Base-by-base conservation (phyloP, 805 yeast genomes). In the Lipomyces yamanashiensis region DNA sequence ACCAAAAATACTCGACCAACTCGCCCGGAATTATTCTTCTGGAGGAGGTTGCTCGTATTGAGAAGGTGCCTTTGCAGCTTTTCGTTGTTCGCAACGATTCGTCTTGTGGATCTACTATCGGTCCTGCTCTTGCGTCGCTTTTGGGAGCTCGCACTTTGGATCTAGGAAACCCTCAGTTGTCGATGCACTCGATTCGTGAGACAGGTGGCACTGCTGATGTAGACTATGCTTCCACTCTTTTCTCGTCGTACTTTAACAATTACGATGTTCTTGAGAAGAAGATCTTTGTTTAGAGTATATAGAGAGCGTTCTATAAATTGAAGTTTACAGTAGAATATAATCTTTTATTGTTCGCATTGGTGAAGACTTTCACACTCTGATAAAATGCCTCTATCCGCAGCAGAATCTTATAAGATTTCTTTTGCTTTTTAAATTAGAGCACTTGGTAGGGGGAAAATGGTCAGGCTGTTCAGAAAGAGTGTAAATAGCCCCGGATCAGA, bases 51-150 rank as follows among this genome's bases (percentile, higher is more conserved):
- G 98, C 96, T 2, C 82, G 85, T 54, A 71, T 72, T 34, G 87
- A 85, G 3, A 77, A 83, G 70, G 87, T 89, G n/a, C 97, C 98
- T 17, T 77, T 93, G 66, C 99, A 93, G 76, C 76, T 92, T 61
- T 91, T 93, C 78, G 98, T 92, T n/a, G 96, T 89, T 34, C 84
- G 93, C 61, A 95, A 93, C 75, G 96, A 89, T 73, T 86, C 96
- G 1, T 90, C 97, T 2, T 93, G 98, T 77, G 99, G 99, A 2
- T 88, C 96, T 1, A 93, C 99, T 1, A 93, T 93, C 72, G 99
- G 98, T 0, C 98, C 98, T 21, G 89, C 92, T 76, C 79, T 93
- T 62, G 88, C 97, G 41, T 87, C 96, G 2, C 88, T 88, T n/a
- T 57, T 66, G 41, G 71, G 71, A 39, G 54, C 63, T 9, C 64